Conservation (phyloP, 2,329 filamentous ascomycete species). For the Fusarium anthophilum region DNA sequence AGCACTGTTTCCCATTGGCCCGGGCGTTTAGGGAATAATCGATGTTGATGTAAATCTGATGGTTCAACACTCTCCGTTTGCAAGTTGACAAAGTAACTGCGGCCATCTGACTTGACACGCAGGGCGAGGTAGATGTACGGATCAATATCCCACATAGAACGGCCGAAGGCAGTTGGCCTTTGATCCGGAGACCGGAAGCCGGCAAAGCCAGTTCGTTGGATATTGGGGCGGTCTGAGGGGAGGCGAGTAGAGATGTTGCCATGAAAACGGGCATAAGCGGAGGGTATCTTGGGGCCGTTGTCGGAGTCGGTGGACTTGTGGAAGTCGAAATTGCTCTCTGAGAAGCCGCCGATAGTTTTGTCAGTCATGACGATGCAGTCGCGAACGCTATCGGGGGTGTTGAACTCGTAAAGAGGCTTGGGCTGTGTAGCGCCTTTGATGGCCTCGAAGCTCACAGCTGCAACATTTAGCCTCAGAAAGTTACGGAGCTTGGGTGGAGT, state of each 20-base stretch:
- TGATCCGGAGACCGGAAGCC: constrained; percentile 87
- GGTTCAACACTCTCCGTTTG: constrained; percentile 94
- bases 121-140: constrained; percentile 88
- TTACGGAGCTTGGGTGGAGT: rapidly evolving
- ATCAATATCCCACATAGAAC: constrained; percentile 87
- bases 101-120: constrained; percentile 87
- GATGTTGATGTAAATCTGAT: constrained; percentile 95
- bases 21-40: constrained; percentile 79
- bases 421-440: constrained; percentile 72
- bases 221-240: constrained; percentile 75
- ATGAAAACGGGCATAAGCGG: constrained; percentile 79
- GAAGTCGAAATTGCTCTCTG: constrained; percentile 76
- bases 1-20: constrained; percentile 96
- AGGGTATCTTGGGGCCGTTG: constrained; percentile 17
- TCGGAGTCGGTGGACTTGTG: constrained; percentile 27
- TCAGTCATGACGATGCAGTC: constrained; percentile 86
- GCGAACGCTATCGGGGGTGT: constrained; percentile 55
- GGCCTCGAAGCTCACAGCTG: constrained; percentile 75
- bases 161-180: constrained; percentile 83
- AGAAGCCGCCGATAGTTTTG: constrained; percentile 85
- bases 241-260: constrained; percentile 89
- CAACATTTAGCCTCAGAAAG: background rate
- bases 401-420: constrained; percentile 72
- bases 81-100: constrained; percentile 93
- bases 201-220: constrained; percentile 86